Percentiles rank a stretch among this genome's conserved stretches.
Evolutionary conservation across 2,329 filamentous ascomycete species (phyloP).

Genomic region (Lachnellula hyalina): DNA sequence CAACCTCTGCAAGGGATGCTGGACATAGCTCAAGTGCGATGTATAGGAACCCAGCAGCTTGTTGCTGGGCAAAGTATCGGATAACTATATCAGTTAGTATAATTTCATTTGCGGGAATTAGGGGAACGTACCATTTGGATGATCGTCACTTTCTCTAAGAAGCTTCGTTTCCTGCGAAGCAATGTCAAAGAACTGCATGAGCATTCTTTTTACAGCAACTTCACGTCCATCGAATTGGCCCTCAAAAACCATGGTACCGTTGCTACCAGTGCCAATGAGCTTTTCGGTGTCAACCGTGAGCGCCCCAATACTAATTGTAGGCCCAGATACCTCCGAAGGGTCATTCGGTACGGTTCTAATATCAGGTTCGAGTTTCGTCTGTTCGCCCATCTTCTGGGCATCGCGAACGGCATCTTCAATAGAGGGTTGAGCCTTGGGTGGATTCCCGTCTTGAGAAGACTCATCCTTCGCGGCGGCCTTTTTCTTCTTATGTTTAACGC

Average conservation of each 20-base stretch:
- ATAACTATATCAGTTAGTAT: conserved; percentile 57
- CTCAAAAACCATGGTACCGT: conserved; percentile 93
- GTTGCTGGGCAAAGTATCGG: conserved; percentile 89
- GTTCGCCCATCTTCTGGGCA: conserved; percentile 51
- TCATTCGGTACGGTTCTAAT: conserved; percentile 53
- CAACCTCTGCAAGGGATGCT: conserved; percentile 85
- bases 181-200: conserved; percentile 92
- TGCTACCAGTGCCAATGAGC: conserved; percentile 74
- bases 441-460: conserved; percentile 35
- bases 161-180: conserved; percentile 90
- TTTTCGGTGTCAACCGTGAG: conserved; percentile 60
- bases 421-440: conserved; percentile 34
- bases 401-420: conserved; percentile 57
- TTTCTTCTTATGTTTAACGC: conserved; percentile 58
- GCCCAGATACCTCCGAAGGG: conserved; percentile 54
- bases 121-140: conserved; percentile 63
- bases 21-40: conserved; percentile 94
- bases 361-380: conserved; percentile 54
- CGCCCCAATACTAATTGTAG: conserved; percentile 56
- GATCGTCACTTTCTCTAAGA: conserved; percentile 88
- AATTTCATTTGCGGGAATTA: background rate
- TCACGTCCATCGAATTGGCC: conserved; percentile 91
- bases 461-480: conserved; percentile 31
- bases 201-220: conserved; percentile 94
- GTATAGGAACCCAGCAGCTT: conserved; percentile 85